Percentiles rank a stretch among this genome's conserved stretches.
phyloP scores from a whole-genome alignment of 2,329 filamentous ascomycete species.

The Penicillium corylophilum region DNA sequence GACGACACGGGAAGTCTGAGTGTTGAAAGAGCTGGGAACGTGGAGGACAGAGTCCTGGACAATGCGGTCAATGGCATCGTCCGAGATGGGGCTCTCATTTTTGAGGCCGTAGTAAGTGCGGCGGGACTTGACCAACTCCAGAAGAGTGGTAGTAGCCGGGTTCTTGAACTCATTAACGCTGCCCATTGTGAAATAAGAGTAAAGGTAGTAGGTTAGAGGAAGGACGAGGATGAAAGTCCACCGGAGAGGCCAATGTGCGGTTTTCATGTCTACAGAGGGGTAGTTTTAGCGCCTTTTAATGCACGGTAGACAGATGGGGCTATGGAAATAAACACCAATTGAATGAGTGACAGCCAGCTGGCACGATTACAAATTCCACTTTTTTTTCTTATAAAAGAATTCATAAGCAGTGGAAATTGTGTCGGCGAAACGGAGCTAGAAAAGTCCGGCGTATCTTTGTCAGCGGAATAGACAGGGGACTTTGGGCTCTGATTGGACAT shows the following conservation, averaged over 20 bases:
- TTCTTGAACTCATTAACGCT: conserved; percentile 35
- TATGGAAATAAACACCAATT: not conserved
- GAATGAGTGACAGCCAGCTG: not conserved
- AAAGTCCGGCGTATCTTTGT: not conserved
- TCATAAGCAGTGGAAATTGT: not conserved
- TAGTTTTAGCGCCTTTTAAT: not conserved
- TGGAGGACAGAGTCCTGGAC: conserved; percentile 56
- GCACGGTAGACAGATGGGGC: not conserved
- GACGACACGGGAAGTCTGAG: conserved; percentile 73
- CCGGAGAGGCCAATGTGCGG: not conserved
- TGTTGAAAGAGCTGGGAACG: conserved; percentile 81
- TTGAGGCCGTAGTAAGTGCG: conserved; percentile 34
- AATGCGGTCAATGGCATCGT: conserved; percentile 32
- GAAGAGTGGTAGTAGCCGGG: conserved; percentile 29
- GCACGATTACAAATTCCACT: not conserved
- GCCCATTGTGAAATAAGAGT: conserved; percentile 35
- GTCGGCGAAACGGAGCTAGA: not conserved
- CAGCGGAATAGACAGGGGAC: not conserved
- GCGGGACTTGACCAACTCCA: conserved; percentile 33
- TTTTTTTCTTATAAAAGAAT: not conserved
- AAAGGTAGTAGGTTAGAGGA: not conserved
- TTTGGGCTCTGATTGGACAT: not conserved
- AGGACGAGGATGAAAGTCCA: not conserved
- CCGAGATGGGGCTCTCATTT: conserved; percentile 33
- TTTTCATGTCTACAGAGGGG: not conserved